phyloP scores from a whole-genome alignment of 2,329 filamentous ascomycete species.

The Talaromyces rugulosus region DNA sequence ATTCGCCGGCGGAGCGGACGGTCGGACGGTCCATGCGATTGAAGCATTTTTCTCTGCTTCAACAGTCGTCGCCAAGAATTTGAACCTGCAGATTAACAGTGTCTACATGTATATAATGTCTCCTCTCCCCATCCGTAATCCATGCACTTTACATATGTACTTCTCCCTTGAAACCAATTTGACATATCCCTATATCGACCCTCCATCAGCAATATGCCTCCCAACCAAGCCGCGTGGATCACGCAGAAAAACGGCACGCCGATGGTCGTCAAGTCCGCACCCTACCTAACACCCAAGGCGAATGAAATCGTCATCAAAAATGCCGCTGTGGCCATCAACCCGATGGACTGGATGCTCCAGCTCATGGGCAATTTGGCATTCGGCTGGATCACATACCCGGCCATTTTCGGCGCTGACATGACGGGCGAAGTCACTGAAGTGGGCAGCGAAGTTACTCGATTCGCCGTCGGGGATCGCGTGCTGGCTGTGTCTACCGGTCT shows the following conservation, averaged over 20 bases:
- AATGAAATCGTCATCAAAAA: slow-evolving; percentile 19
- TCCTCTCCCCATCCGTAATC: background rate
- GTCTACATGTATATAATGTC: background rate
- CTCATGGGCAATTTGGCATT: slow-evolving; percentile 13
- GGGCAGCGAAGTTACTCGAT: slow-evolving; percentile 20
- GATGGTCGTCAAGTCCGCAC: slow-evolving; percentile 15
- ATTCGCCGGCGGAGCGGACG: background rate
- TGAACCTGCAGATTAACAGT: background rate
- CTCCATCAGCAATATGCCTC: background rate
- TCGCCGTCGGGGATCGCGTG: slow-evolving; percentile 25
- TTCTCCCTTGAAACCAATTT: background rate
- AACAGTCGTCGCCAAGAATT: background rate
- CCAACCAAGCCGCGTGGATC: slow-evolving; percentile 19
- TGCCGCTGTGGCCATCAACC: slow-evolving; percentile 21
- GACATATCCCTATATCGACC: background rate
- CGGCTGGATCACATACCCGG: slow-evolving; percentile 19
- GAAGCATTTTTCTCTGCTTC: background rate
- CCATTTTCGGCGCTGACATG: slow-evolving; percentile 24
- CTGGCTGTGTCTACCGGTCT: slow-evolving; percentile 15
- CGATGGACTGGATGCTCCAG: slow-evolving; percentile 31
- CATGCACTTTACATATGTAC: background rate
- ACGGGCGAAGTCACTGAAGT: slow-evolving; percentile 26
- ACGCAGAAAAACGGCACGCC: slow-evolving; percentile 12
- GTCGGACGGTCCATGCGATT: background rate
- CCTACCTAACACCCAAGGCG: slow-evolving; percentile 14